Base-by-base conservation (phyloP, 163 green algal genomes). In the Coccomyxa subellipsoidea region DNA sequence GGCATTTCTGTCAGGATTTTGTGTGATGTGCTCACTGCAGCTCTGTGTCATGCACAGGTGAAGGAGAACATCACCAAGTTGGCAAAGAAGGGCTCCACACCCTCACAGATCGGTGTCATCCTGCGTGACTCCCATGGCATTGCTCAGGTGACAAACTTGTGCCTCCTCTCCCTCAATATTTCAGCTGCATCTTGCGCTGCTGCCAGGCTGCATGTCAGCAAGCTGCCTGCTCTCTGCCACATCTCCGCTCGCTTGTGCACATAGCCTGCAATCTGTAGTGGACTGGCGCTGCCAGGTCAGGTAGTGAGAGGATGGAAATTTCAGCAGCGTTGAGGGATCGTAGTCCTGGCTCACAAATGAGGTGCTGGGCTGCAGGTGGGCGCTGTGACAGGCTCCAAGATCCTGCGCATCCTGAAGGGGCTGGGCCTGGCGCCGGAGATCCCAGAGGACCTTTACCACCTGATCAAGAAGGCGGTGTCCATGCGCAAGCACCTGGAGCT, bases 381-480 rank as follows among this genome's bases (percentile, higher is more conserved):
- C 78, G 90, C 84, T 47, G 93, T 99, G 59, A 99, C 96, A 32
- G 93, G 94, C 85, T 96, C 82, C 92, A 99, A 99, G 92, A 92
- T 99, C 39, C 93, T 99, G 84, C 93, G 96, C 80, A 98, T 99
- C 88, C 88, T 99, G 27, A 98, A 98, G 93, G 92, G 84, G 69
- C 80, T 90, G 29, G 93, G 97, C 69, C 90, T 99, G 69, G 97
- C 93, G 23, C 96, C 97, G 40, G 96, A 99, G 87, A 94, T 99
- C 80, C 97, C 97, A 25, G 97, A 99, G 91, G 97, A 99, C 88
- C 90, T 99, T 82, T 99, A 99, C 92, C 93, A 94, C 92, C 85
- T 99, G 59, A 99, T 99, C 93, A 99, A 99, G 93, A 99, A 99
- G 94, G 97, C 97, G 54, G 96, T 99, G 83, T 93, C 92, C 83